phyloP scores from a whole-genome alignment of 768 basidiomycete genomes.

The Lactarius evosmus region DNA sequence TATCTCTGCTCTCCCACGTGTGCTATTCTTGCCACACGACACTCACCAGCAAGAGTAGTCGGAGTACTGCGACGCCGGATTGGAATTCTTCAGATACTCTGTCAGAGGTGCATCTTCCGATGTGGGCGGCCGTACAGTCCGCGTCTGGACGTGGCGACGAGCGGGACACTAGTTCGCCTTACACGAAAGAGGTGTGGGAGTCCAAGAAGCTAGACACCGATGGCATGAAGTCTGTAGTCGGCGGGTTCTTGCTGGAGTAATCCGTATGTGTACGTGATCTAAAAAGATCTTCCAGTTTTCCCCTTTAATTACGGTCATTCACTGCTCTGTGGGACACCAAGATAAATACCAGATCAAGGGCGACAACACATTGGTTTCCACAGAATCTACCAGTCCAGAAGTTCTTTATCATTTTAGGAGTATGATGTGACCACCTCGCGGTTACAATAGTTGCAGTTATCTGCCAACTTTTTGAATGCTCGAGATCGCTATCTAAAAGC shows the following conservation, averaged over 20 bases:
- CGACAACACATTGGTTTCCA: not conserved
- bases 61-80: slow-evolving; percentile 34
- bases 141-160: not conserved
- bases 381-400: not conserved
- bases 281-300: not conserved
- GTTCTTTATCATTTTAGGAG: not conserved
- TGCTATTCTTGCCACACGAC: slow-evolving; percentile 65
- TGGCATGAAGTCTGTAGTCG: slow-evolving; percentile 41
- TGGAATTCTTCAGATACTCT: not conserved
- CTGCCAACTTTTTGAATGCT: no score
- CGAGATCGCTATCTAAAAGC: no score
- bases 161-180: not conserved
- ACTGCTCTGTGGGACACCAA: not conserved
- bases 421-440: not conserved
- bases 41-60: slow-evolving; percentile 55
- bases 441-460: not conserved
- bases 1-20: slow-evolving; percentile 41
- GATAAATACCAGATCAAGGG: not conserved
- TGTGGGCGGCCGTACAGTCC: slow-evolving; percentile 27
- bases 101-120: slow-evolving; percentile 26
- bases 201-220: slow-evolving; percentile 33
- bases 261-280: not conserved
- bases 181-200: slow-evolving; percentile 35
- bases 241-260: slow-evolving; percentile 40
- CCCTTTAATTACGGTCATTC: not conserved